A percentile compares a stretch with the other conserved stretches of the same genome.
Conservation (phyloP, 805 yeast species). For the Sporopachydermia lactativora region DNA sequence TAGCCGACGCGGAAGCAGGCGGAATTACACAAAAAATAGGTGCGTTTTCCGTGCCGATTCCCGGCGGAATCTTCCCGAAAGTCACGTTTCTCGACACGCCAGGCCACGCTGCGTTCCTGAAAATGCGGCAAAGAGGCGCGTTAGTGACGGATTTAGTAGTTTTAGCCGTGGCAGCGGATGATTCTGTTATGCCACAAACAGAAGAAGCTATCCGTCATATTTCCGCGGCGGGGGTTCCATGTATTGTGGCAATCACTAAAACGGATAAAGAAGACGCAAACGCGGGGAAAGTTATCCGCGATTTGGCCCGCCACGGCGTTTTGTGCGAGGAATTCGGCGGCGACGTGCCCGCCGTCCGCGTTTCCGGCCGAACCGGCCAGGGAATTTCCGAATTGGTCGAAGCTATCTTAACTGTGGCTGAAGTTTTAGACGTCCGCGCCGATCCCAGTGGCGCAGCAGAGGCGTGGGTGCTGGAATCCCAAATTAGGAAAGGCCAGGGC, state of each 20-base stretch:
- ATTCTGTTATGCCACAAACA: constrained; percentile 96
- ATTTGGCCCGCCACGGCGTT: constrained; percentile 61
- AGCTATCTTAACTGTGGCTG: constrained; percentile 74
- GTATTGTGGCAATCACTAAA: constrained; percentile 87
- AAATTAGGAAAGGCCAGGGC: constrained; percentile 71
- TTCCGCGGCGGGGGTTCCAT: constrained; percentile 62
- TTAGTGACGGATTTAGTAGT: constrained; percentile 84
- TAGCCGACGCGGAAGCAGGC: constrained; percentile 79
- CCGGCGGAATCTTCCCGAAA: constrained; percentile 56
- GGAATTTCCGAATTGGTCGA: constrained; percentile 88
- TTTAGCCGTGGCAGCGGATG: constrained; percentile 93
- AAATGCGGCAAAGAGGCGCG: constrained; percentile 96
- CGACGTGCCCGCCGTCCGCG: constrained; percentile 77
- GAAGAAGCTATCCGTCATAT: constrained; percentile 92
- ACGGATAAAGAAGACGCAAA: constrained; percentile 72
- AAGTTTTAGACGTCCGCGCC: constrained; percentile 65
- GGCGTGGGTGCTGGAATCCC: constrained; percentile 85
- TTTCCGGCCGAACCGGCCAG: constrained; percentile 79
- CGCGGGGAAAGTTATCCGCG: constrained; percentile 63
- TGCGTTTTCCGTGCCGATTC: constrained; percentile 82
- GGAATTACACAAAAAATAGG: constrained; percentile 98
- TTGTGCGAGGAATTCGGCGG: constrained; percentile 93
- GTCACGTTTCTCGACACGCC: constrained; percentile 95
- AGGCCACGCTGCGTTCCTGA: constrained; percentile 93
- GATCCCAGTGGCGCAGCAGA: constrained; percentile 37